These are phyloP conservation scores for Penstemon davidsonii DNA, from an alignment of 257 asterid genomes.

Conservation along the genomic window DNA sequence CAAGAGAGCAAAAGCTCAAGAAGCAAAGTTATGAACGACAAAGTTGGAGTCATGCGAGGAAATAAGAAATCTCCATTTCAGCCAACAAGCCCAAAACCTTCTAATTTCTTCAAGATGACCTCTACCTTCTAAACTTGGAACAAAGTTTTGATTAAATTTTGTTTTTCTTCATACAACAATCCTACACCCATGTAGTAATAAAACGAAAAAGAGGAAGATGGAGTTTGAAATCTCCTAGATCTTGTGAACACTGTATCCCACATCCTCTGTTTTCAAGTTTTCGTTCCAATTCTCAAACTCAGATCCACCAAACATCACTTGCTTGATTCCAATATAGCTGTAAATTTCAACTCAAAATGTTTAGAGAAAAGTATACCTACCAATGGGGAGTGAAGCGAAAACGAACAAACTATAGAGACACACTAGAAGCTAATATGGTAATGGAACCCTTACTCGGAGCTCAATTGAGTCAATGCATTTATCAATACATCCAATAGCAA, in stretches of 20 bases:
- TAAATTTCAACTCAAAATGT: slow-evolving; percentile 24
- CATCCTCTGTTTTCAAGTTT: slow-evolving; percentile 72
- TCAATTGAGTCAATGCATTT: slow-evolving; percentile 82
- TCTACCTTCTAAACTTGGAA: too few relatives aligned
- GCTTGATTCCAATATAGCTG: slow-evolving; percentile 89
- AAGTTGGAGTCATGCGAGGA: too few relatives aligned
- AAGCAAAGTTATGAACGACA: too few relatives aligned
- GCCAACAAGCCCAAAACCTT: too few relatives aligned
- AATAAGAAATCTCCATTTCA: too few relatives aligned
- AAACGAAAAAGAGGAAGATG: background rate
- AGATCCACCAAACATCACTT: slow-evolving; percentile 85
- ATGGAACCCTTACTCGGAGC: slow-evolving; percentile 70
- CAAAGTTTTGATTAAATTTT: too few relatives aligned
- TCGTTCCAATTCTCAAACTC: slow-evolving; percentile 83
- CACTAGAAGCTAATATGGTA: background rate
- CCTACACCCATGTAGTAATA: background rate
- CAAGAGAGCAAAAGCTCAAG: too few relatives aligned
- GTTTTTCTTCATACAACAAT: too few relatives aligned
- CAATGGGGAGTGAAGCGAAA: background rate
- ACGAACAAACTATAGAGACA: background rate
- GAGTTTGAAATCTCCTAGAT: slow-evolving; percentile 46
- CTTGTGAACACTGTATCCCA: slow-evolving; percentile 73
- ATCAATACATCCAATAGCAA: slow-evolving; percentile 78
- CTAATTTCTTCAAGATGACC: too few relatives aligned
- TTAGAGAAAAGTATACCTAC: background rate